These are phyloP conservation scores for Pleurozium schreberi DNA, from an alignment of 225 moss, liverwort and hornwort species.

Conservation along the genomic window DNA sequence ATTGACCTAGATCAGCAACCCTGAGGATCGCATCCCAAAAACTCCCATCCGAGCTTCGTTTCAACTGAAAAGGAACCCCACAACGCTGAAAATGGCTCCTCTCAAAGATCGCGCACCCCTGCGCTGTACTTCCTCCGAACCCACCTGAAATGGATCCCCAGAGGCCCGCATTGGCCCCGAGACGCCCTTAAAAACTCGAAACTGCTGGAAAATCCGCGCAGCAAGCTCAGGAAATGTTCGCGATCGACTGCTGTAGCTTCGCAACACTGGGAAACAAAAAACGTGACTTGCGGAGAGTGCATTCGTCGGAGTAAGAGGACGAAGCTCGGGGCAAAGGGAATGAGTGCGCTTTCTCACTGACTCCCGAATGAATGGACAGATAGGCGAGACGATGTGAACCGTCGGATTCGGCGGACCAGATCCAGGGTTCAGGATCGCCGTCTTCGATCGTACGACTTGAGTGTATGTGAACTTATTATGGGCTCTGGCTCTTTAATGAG, in stretches of 20 bases:
- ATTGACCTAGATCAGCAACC: slow-evolving; percentile 1
- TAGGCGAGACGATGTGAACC: not conserved
- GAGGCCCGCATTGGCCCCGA: not conserved
- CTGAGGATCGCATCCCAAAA: not conserved
- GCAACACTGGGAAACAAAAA: too few relatives aligned
- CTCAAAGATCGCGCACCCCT: not conserved
- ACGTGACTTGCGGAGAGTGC: not conserved
- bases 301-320: not conserved
- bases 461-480: not conserved
- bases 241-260: not conserved
- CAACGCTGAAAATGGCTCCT: not conserved
- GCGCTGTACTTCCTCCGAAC: not conserved
- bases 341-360: not conserved
- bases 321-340: not conserved
- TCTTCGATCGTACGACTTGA: not conserved
- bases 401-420: not conserved
- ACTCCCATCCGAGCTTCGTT: not conserved
- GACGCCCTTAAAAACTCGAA: not conserved
- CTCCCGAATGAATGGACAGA: not conserved
- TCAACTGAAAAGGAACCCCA: not conserved
- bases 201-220: not conserved
- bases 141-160: not conserved
- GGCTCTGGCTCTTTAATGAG: too few relatives aligned
- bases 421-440: not conserved
- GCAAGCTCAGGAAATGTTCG: not conserved